Base-by-base conservation (phyloP, 176 grass and related monocot genomes). In the Pontederia crassipes region DNA sequence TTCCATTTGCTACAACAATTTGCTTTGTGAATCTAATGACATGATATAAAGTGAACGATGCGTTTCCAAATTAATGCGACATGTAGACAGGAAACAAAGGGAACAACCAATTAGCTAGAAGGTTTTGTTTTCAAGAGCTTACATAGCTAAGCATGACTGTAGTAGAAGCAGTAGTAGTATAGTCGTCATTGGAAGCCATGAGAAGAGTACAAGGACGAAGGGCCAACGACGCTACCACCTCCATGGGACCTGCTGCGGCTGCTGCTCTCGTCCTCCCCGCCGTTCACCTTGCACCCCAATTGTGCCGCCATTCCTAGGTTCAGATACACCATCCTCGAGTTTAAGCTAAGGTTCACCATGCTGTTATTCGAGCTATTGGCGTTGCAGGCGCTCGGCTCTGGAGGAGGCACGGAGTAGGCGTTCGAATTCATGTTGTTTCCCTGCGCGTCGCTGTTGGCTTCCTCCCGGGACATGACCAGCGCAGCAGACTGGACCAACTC, bases 301-400 rank as follows among this genome's bases (percentile, higher is more conserved):
- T 82, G 85, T 17, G 80, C 93, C n/a, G 89, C 88, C 74, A 92
- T 98, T 28, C 93, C 87, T 15, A 98, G 79, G 61, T 98, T 92
- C 2, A 98, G 84, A 46, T 98, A 98, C 64, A 98, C 88, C 88
- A 92, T 89, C 47, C 93, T 92, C 18, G 89, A 89, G 77, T 98
- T 84, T 61, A 92, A 61, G 77, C 84, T 92, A 9, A 98, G 82
- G 12, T 97, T 97, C 61, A 95, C 84, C 89, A 97, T 83, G 68
- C 72, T 82, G 3, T 67, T 48, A 66, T 52, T 97, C 10, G 74
- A 40, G 77, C 72, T 81, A 15, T 62, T 83, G 8, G 76, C 50
- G 57, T 78, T 83, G 64, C 82, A 86, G 26, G 59, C 28, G 47
- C 15, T 17, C 8, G 62, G 18, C 18, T 65, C 62, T 9, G 70